Conservation (phyloP, 2,329 filamentous ascomycete genomes). For the Aspergillus sclerotialis region DNA sequence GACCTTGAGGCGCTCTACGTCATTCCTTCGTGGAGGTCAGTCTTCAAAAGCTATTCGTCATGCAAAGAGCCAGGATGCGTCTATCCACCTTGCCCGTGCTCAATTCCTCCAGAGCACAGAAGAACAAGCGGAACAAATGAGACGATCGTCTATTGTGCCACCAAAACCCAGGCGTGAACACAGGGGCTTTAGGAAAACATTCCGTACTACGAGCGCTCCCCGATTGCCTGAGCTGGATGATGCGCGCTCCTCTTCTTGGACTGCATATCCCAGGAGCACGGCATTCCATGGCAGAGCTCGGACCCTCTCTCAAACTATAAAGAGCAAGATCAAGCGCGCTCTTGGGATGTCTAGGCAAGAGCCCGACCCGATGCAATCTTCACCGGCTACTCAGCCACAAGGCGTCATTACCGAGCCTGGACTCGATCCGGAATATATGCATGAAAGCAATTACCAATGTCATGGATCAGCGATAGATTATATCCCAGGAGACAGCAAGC, state of each 20-base stretch:
- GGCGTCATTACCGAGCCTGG: constrained; percentile 1
- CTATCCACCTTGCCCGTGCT: constrained; percentile 35
- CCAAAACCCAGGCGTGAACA: constrained; percentile 20
- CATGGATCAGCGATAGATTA: not conserved
- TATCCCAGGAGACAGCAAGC: too few species aligned
- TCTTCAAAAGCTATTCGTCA: constrained; percentile 12
- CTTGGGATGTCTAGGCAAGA: constrained; percentile 27
- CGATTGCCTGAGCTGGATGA: constrained; percentile 9
- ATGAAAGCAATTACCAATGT: not conserved
- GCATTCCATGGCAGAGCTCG: constrained; percentile 23
- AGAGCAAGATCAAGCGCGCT: constrained; percentile 33
- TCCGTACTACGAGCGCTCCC: constrained; percentile 20
- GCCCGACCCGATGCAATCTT: not conserved
- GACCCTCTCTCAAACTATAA: constrained; percentile 35
- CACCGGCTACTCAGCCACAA: constrained; percentile 10
- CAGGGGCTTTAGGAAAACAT: constrained; percentile 31
- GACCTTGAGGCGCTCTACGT: constrained; percentile 35
- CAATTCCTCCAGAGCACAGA: constrained; percentile 27
- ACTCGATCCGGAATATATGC: constrained; percentile 6
- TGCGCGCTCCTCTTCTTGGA: constrained; percentile 4
- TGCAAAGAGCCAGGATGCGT: constrained; percentile 28
- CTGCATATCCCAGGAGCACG: constrained; percentile 2
- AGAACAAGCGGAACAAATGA: constrained; percentile 10
- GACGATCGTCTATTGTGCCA: constrained; percentile 17
- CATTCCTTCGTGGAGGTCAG: constrained; percentile 31